Evolutionary conservation across 1,284 basidiomycete genomes (phyloP).

Genomic region (Paramarasmius palmivorus): DNA sequence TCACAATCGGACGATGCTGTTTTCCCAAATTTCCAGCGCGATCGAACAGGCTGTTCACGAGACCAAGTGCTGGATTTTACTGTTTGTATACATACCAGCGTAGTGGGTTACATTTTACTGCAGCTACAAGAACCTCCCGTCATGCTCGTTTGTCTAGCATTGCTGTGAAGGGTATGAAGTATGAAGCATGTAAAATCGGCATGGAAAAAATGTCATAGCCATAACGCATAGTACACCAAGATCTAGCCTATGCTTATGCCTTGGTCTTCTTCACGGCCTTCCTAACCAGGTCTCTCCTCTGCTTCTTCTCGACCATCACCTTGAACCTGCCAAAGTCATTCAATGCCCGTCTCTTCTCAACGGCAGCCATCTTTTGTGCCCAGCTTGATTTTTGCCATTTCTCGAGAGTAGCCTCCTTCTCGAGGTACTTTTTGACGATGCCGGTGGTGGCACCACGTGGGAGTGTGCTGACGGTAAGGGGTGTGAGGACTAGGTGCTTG

Average conservation of each 20-base stretch:
- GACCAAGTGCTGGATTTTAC: too few relatives aligned
- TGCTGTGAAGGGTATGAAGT: too few relatives aligned
- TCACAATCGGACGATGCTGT: too few relatives aligned
- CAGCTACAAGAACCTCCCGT: too few relatives aligned
- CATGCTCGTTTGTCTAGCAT: too few relatives aligned
- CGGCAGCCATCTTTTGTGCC: constrained; percentile 88
- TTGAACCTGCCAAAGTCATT: constrained; percentile 92
- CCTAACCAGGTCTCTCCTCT: constrained; percentile 67
- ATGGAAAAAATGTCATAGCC: too few relatives aligned
- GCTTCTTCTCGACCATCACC: constrained; percentile 78
- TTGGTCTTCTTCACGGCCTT: constrained; percentile 57
- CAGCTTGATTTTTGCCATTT: constrained; percentile 84
- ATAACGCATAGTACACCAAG: too few relatives aligned
- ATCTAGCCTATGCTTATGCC: constrained; percentile 30
- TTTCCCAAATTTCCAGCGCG: too few relatives aligned
- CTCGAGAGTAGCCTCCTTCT: constrained; percentile 75
- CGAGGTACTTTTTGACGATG: constrained; percentile 84
- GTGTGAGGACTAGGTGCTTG: constrained; percentile 92
- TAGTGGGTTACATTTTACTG: too few relatives aligned
- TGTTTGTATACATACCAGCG: too few relatives aligned
- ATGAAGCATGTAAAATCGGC: too few relatives aligned
- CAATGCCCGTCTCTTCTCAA: constrained; percentile 74
- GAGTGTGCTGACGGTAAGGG: constrained; percentile 81
- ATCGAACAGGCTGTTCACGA: too few relatives aligned
- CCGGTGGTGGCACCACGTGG: constrained; percentile 88